Evolutionary conservation across 2,329 filamentous ascomycete genomes (phyloP), one percentile per base, ranked within the genome.

Genomic region (Emmonsiellopsis sp.): DNA sequence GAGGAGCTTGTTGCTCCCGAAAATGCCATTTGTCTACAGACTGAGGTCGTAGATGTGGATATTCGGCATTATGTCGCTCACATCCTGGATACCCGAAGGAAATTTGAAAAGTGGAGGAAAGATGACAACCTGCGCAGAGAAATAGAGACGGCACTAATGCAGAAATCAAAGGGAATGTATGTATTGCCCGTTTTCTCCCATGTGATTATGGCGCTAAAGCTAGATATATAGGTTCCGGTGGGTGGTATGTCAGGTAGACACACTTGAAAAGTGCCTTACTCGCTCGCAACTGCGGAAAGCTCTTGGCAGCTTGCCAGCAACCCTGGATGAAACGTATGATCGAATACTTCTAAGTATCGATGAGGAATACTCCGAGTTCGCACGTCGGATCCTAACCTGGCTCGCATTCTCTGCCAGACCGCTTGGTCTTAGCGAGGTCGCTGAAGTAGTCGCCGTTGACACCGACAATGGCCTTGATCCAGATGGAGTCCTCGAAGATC

Each of bases 271-370:
- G 26, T 65, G 61, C 26, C 38, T 47, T 15, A 63, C 56, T 15
- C 43, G 52, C 44, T 38, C 43, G 26, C 51, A 62, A 34, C 55
- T 67, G 7, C 52, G 65, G 5, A 15, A 61, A 45, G 60, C 59
- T 43, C 53, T 69, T 4, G 40, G 43, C 2, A 55, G 59, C 5
- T 54, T 68, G 32, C 66, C 65, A 15, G 52, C 51, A 16, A 56
- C 55, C 45, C 51, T 69, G 1, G 62, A 67, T 44, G 58, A 66
- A 53, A 67, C 64, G 8, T 68, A 68, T 34, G 62, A 65, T 38
- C 59, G 63, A 41, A 65, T 68, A 13, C 42, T 69, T 1, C 60
- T 54, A 35, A 57, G 38, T 41, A 66, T 68, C 20, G 50, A 56
- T 0, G 42, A 54, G 10, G 11, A 37, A 7, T 56, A 54, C 10